Percentiles rank a stretch among this genome's conserved stretches.
Conservation (phyloP, 768 basidiomycete species). For the Kwoniella dendrophila region DNA sequence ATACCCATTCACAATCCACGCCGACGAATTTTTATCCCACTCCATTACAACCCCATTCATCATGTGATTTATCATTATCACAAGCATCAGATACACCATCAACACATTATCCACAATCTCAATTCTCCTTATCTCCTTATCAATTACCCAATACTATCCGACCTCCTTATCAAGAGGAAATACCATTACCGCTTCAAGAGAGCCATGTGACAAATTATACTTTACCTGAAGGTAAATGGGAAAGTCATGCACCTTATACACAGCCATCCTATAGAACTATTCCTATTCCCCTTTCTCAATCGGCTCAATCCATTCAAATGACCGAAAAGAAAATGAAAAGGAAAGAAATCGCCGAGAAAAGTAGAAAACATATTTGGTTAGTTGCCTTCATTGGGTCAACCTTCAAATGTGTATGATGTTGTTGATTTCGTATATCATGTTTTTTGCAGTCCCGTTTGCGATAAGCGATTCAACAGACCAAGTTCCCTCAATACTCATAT, state of each 20-base stretch:
- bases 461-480: constrained; percentile 51
- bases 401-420: neutral
- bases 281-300: neutral
- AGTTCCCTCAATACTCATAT: constrained; percentile 51
- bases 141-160: neutral
- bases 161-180: neutral
- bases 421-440: neutral
- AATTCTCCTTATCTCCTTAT: constrained; percentile 2
- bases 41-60: constrained; percentile 2
- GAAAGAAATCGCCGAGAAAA: neutral
- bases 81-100: neutral
- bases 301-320: neutral
- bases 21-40: neutral
- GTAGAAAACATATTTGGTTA: constrained; percentile 24
- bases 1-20: constrained; percentile 3
- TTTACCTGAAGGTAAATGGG: constrained; percentile 2
- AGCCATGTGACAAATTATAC: neutral
- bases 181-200: constrained; percentile 5
- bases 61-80: neutral
- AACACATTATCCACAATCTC: constrained; percentile 6
- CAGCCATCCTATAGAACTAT: neutral
- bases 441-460: constrained; percentile 41
- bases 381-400: neutral
- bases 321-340: neutral
- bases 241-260: constrained; percentile 6